These are phyloP conservation scores for Waltiozyma sp. DNA, from an alignment of 1,139 yeast species.

Conservation along the genomic window DNA sequence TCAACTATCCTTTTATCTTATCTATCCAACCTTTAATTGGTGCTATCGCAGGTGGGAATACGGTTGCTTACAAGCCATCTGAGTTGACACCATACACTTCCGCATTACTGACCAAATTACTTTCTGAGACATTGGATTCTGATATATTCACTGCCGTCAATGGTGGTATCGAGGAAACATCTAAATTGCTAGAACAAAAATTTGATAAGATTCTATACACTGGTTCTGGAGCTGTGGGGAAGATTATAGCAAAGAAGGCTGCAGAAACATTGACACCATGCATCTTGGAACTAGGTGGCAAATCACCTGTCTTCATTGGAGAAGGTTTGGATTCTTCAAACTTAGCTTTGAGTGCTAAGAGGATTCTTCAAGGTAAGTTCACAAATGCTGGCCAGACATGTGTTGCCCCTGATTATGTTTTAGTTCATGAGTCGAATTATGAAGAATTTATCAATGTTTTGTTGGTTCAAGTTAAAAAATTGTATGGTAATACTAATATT, in stretches of 20 bases:
- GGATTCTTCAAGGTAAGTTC: conserved; percentile 72
- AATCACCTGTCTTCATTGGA: conserved; percentile 71
- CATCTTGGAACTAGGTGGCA: conserved; percentile 85
- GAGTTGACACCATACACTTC: conserved; percentile 65
- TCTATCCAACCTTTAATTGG: conserved; percentile 60
- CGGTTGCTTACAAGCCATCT: conserved; percentile 70
- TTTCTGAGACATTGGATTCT: conserved; percentile 39
- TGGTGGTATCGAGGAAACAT: conserved; percentile 68
- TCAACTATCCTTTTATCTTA: conserved; percentile 73
- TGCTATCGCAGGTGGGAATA: conserved; percentile 83
- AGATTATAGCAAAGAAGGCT: conserved; percentile 68
- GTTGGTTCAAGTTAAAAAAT: conserved; percentile 31
- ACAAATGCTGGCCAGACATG: conserved; percentile 87
- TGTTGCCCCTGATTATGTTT: conserved; percentile 75
- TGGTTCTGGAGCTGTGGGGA: conserved; percentile 71
- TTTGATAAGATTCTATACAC: conserved; percentile 84
- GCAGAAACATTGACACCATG: conserved; percentile 78
- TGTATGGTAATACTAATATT: conserved; percentile 31
- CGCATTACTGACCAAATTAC: conserved; percentile 40
- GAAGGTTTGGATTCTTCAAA: conserved; percentile 30
- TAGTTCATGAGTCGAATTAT: conserved; percentile 50
- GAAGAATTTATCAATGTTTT: conserved; percentile 41
- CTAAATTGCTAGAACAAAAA: conserved; percentile 50
- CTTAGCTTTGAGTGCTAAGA: conserved; percentile 43
- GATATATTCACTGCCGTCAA: conserved; percentile 51